phyloP scores from a whole-genome alignment of 2,329 filamentous ascomycete species.

The Neoscytalidium dimidiatum region DNA sequence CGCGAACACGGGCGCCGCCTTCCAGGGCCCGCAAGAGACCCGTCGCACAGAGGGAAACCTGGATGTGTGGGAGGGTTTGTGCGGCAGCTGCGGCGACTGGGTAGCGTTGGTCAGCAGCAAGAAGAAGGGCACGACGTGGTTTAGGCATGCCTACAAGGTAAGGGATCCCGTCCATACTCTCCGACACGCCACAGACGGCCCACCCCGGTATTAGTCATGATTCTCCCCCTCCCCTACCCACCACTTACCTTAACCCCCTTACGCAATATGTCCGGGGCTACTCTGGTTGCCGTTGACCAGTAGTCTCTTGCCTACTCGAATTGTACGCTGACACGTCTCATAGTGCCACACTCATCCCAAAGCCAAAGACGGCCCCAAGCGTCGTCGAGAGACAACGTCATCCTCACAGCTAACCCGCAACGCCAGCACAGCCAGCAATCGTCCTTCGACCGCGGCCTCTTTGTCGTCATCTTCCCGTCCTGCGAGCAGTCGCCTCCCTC shows the following conservation, averaged over 20 bases:
- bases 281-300: background rate
- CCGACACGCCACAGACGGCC: background rate
- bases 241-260: background rate
- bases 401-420: conserved; percentile 23
- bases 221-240: background rate
- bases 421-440: background rate
- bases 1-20: conserved; percentile 75
- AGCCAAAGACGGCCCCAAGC: conserved; percentile 45
- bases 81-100: conserved; percentile 78
- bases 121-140: conserved; percentile 93
- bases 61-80: conserved; percentile 79
- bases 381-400: conserved; percentile 42
- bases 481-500: background rate
- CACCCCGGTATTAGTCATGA: conserved; percentile 1
- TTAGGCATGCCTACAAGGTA: conserved; percentile 85
- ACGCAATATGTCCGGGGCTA: background rate
- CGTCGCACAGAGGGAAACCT: conserved; percentile 77
- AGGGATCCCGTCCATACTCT: conserved; percentile 5
- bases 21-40: conserved; percentile 75
- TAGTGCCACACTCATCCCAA: conserved; percentile 47
- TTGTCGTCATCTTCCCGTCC: conserved; percentile 4
- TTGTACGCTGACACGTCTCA: background rate
- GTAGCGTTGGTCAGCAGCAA: conserved; percentile 80
- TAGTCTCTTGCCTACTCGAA: background rate
- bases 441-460: background rate